Percentiles rank a stretch among this genome's conserved stretches.
phyloP scores from a whole-genome alignment of 1,284 basidiomycete genomes.

The Pulveroboletus sp. region DNA sequence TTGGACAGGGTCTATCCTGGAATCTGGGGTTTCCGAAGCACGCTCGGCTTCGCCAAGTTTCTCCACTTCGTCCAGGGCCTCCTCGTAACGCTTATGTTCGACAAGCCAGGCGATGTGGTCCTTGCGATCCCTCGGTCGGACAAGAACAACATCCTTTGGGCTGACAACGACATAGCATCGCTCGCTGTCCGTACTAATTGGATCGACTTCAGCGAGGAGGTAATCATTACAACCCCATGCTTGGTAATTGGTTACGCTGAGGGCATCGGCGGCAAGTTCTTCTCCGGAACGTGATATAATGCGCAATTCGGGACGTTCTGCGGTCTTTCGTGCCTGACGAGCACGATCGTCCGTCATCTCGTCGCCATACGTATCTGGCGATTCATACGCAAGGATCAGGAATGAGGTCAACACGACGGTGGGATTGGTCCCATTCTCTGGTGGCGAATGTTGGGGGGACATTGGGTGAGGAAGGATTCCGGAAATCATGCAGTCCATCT shows the following conservation, averaged over 20 bases:
- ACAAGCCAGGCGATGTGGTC: conserved; percentile 96
- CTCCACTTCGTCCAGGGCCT: conserved; percentile 87
- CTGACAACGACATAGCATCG: conserved; percentile 78
- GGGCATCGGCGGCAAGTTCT: conserved; percentile 85
- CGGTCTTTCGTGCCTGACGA: conserved; percentile 76
- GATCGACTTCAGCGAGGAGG: conserved; percentile 54
- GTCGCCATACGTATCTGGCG: conserved; percentile 64
- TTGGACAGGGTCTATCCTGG: conserved; percentile 61
- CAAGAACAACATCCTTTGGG: conserved; percentile 85
- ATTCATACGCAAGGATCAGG: conserved; percentile 81
- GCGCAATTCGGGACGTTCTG: conserved; percentile 89
- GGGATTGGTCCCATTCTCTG: conserved; percentile 23
- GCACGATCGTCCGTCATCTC: conserved; percentile 73
- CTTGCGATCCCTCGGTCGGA: conserved; percentile 80
- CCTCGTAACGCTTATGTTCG: conserved; percentile 82
- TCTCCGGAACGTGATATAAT: conserved; percentile 90
- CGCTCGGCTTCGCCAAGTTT: conserved; percentile 42
- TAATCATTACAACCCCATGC: conserved; percentile 95
- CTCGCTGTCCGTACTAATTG: conserved; percentile 37
- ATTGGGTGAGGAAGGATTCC: conserved; percentile 83
- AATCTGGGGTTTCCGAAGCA: conserved; percentile 25
- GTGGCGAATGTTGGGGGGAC: conserved; percentile 29
- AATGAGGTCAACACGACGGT: conserved; percentile 61
- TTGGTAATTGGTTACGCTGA: conserved; percentile 79
- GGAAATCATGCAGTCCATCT: conserved; percentile 94